phyloP scores from a whole-genome alignment of 306 rosid species.

The Quercus alba region DNA sequence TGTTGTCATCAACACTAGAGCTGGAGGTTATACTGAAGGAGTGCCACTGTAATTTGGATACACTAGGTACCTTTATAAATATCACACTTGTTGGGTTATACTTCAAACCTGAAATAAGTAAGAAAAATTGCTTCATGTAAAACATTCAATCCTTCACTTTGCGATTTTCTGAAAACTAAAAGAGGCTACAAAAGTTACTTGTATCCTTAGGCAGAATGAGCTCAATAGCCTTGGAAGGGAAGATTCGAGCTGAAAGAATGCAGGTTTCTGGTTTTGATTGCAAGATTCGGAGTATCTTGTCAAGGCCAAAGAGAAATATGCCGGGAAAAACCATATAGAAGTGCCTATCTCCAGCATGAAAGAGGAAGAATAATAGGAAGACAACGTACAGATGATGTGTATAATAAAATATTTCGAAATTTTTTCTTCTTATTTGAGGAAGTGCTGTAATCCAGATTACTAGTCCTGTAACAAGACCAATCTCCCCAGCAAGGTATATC shows the following conservation, averaged over 20 bases:
- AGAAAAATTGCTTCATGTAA: neutral
- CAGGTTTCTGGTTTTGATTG: conserved; percentile 76
- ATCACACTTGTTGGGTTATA: conserved; percentile 79
- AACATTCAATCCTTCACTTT: neutral
- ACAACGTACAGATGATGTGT: conserved; percentile 76
- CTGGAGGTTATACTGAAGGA: conserved; percentile 87
- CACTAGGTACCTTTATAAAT: conserved; percentile 73
- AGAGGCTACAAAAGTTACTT: conserved; percentile 27
- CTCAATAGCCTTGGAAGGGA: conserved; percentile 69
- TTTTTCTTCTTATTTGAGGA: conserved; percentile 78
- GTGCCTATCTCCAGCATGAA: conserved; percentile 90
- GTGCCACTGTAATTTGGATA: conserved; percentile 88
- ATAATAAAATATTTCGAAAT: conserved; percentile 82
- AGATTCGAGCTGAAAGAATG: conserved; percentile 56
- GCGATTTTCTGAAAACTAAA: neutral
- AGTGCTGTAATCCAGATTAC: conserved; percentile 80
- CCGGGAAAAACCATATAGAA: conserved; percentile 78
- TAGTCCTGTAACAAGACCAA: conserved; percentile 53
- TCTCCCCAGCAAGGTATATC: conserved; percentile 83
- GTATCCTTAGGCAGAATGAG: conserved; percentile 75
- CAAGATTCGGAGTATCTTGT: conserved; percentile 66
- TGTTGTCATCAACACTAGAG: conserved; percentile 48
- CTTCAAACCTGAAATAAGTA: conserved; percentile 54
- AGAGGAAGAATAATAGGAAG: conserved; percentile 79
- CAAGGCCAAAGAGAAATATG: conserved; percentile 76